These are phyloP conservation scores for Candida xiaguanensis DNA, from an alignment of 805 yeast species.

Conservation along the genomic window DNA sequence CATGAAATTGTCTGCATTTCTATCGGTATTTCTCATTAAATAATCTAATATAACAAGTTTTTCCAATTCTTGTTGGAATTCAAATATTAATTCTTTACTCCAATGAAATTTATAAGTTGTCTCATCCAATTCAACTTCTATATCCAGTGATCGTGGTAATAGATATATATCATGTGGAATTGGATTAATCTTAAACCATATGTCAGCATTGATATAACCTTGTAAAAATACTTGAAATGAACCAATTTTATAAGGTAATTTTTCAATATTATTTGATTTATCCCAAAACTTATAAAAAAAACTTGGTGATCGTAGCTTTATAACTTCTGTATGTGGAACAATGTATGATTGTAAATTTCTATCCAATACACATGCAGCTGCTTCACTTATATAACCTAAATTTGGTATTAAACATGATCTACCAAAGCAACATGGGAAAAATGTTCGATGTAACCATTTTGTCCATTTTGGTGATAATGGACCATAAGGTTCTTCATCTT, in stretches of 20 bases:
- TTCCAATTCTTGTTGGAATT: conserved; percentile 60
- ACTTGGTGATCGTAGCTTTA: conserved; percentile 42
- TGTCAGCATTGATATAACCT: conserved; percentile 59
- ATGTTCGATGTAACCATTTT: conserved; percentile 71
- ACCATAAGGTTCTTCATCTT: conserved; percentile 79
- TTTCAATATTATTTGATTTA: conserved; percentile 15
- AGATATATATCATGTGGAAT: conserved; percentile 36
- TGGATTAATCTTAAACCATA: conserved; percentile 54
- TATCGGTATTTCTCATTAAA: conserved; percentile 69
- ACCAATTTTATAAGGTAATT: conserved; percentile 51
- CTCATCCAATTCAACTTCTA: conserved; percentile 11
- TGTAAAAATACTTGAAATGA: conserved; percentile 62
- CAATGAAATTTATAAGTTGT: conserved; percentile 41
- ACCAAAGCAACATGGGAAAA: conserved; percentile 77
- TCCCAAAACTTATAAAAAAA: conserved; percentile 56
- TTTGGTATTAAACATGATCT: conserved; percentile 70
- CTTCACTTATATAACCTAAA: conserved; percentile 67
- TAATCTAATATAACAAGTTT: conserved; percentile 69
- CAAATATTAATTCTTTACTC: conserved; percentile 46
- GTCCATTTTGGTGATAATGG: conserved; percentile 78
- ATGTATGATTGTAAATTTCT: conserved; percentile 53
- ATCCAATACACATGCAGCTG: conserved; percentile 68
- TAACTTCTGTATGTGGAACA: conserved; percentile 65
- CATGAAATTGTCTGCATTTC: conserved; percentile 81
- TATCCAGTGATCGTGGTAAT: conserved; percentile 19